Evolutionary conservation across 495 filamentous ascomycete species (phyloP).

Genomic region (Neurospora sp.): DNA sequence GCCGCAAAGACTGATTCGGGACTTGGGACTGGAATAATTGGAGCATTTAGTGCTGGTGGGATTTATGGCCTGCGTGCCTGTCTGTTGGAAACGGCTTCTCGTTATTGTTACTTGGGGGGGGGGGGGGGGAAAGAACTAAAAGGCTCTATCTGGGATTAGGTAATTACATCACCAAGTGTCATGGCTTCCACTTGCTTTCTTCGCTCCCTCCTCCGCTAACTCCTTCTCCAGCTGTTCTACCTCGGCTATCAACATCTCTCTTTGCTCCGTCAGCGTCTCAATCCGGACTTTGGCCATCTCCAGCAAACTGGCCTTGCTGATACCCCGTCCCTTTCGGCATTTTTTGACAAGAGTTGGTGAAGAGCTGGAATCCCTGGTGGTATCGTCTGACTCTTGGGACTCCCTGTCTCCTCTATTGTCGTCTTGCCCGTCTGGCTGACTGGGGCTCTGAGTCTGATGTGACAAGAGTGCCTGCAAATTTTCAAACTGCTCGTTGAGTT

Average conservation of each 20-base stretch:
- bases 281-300: constrained; percentile 13
- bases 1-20: background rate
- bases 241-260: constrained; percentile 6
- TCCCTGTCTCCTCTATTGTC: background rate
- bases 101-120: background rate
- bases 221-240: background rate
- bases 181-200: background rate
- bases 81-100: background rate
- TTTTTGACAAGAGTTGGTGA: background rate
- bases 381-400: background rate
- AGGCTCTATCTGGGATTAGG: background rate
- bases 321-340: background rate
- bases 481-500: constrained; percentile 21
- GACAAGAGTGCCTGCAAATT: constrained; percentile 12
- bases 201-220: background rate
- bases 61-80: background rate
- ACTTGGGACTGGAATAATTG: background rate
- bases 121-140: background rate
- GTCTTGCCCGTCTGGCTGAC: background rate
- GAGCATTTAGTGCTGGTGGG: background rate
- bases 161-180: background rate
- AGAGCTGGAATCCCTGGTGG: background rate
- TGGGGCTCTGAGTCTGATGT: background rate
- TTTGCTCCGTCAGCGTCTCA: constrained; percentile 4
- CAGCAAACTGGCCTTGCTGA: constrained; percentile 17